Evolutionary conservation across 2,329 filamentous ascomycete genomes (phyloP), one percentile per base, ranked within the genome.

Genomic region (Cordyceps farinosa): DNA sequence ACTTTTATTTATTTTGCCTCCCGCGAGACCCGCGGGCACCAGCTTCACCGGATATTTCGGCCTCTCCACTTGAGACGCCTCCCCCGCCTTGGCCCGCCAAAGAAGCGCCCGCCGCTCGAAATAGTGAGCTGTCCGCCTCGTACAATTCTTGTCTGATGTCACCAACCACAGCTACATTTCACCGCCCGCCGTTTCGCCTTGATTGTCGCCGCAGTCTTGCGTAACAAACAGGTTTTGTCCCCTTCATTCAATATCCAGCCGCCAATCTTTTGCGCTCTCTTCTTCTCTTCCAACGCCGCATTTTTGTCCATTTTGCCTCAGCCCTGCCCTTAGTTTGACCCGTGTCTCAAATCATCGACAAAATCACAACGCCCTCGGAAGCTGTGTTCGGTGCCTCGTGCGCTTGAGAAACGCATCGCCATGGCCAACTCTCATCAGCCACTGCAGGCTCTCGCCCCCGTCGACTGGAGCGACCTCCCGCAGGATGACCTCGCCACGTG

Each of bases 341-440:
- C 22, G 22, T 27, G 22, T 48, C 45, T 22, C 56, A 30, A 27
- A 34, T 27, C 55, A 48, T 22, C 55, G 34, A 10, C 44, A 48
- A 22, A 10, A 22, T 44, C 22, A n/a, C 42, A 45, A 30, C 2
- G 42, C 36, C 36, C 17, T 10, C 29, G 13, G 15, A 9, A 52
- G 22, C 2, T 22, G 29, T 15, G 22, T 30, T 10, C 42, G 27
- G 29, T 27, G 48, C 47, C 13, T 40, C 44, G 15, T 30, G 51
- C 59, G 13, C 45, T 45, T 34, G 5, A 45, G 1, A 32, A 27
- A 22, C 10, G 27, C 52, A 13, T 27, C 32, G 29, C 44, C 64
- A 88, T 88, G 85, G 76, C 80, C 47, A 76, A 76, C 63, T 79
- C 88, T 62, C 85, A 89, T 68, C 80, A 85, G 64, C 83, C 86